Evolutionary conservation across 2,329 filamentous ascomycete species (phyloP).

Genomic region (Colletotrichum sublineola): DNA sequence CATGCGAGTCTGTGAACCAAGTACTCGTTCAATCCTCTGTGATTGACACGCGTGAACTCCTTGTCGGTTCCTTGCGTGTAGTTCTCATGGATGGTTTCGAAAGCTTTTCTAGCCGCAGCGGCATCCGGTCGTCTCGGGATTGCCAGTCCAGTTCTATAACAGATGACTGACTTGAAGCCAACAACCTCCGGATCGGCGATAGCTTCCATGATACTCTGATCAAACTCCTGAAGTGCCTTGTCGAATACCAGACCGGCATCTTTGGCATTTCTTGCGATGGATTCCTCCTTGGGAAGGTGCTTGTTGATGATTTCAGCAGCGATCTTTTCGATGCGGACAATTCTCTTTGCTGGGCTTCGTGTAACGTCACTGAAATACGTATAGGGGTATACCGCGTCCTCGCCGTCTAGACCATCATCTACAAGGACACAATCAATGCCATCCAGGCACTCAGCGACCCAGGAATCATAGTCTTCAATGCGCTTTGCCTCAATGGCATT

Average conservation of each 20-base stretch:
- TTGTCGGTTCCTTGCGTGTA: constrained; percentile 43
- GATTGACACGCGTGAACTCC: constrained; percentile 68
- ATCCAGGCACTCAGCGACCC: constrained; percentile 74
- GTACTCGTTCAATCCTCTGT: constrained; percentile 76
- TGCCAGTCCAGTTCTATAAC: constrained; percentile 81
- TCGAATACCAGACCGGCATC: constrained; percentile 50
- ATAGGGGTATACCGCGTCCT: constrained; percentile 69
- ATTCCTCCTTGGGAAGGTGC: constrained; percentile 52
- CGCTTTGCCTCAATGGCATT: constrained; percentile 59
- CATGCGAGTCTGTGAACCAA: constrained; percentile 75
- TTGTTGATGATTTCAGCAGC: constrained; percentile 73
- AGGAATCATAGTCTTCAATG: constrained; percentile 63
- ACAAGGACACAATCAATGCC: constrained; percentile 82
- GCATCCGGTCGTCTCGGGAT: constrained; percentile 63
- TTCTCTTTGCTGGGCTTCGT: constrained; percentile 74
- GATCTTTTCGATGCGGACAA: constrained; percentile 82
- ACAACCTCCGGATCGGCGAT: constrained; percentile 77
- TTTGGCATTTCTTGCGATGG: constrained; percentile 25
- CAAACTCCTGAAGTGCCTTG: constrained; percentile 53
- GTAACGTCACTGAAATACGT: constrained; percentile 77
- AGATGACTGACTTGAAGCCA: constrained; percentile 87
- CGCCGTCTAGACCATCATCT: constrained; percentile 77
- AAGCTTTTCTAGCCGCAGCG: constrained; percentile 56
- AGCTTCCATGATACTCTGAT: constrained; percentile 64
- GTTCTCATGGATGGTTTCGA: constrained; percentile 53